A percentile compares a stretch with the other conserved stretches of the same genome.
These are phyloP conservation scores for Aspergillus steynii DNA, from an alignment of 495 filamentous ascomycete species.

Conservation along the genomic window DNA sequence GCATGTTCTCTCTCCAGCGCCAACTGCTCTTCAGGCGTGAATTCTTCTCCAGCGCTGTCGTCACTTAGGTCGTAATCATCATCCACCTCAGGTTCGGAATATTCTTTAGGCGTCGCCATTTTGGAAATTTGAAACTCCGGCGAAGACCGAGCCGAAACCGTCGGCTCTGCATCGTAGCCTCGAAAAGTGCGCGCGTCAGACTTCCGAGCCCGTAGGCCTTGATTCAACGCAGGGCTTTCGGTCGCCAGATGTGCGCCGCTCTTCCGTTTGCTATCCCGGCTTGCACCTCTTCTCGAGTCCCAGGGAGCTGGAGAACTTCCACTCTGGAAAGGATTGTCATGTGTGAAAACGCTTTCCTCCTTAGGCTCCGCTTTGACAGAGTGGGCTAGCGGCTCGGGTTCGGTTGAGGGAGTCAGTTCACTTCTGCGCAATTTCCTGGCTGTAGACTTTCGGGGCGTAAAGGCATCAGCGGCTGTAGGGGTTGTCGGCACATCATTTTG, in stretches of 20 bases:
- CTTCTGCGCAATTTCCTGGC: slow-evolving; percentile 54
- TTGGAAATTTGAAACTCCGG: slow-evolving; percentile 50
- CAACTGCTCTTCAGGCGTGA: slow-evolving; percentile 84
- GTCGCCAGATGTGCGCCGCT: slow-evolving; percentile 44
- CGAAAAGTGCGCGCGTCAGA: slow-evolving; percentile 38
- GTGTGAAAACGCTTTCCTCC: slow-evolving; percentile 67
- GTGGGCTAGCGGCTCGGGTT: slow-evolving; percentile 36
- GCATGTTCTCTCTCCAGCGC: slow-evolving; percentile 67
- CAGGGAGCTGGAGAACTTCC: slow-evolving; percentile 61
- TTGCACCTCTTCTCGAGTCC: slow-evolving; percentile 33
- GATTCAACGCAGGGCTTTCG: slow-evolving; percentile 33
- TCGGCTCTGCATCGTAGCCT: slow-evolving; percentile 32
- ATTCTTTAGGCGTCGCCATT: slow-evolving; percentile 31
- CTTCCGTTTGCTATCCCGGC: slow-evolving; percentile 49
- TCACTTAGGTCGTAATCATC: slow-evolving; percentile 39
- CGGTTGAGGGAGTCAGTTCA: slow-evolving; percentile 52
- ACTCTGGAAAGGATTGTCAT: slow-evolving; percentile 95
- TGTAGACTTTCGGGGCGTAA: slow-evolving; percentile 43
- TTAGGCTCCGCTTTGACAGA: slow-evolving; percentile 38
- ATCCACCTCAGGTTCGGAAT: slow-evolving; percentile 38
- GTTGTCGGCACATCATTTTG: slow-evolving; percentile 40
- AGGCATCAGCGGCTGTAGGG: slow-evolving; percentile 29
- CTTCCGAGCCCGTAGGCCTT: slow-evolving; percentile 38
- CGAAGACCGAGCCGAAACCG: slow-evolving; percentile 37
- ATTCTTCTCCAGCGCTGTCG: slow-evolving; percentile 78